Conservation (phyloP, 345 rosid species). For the Cochlearia excelsa region DNA sequence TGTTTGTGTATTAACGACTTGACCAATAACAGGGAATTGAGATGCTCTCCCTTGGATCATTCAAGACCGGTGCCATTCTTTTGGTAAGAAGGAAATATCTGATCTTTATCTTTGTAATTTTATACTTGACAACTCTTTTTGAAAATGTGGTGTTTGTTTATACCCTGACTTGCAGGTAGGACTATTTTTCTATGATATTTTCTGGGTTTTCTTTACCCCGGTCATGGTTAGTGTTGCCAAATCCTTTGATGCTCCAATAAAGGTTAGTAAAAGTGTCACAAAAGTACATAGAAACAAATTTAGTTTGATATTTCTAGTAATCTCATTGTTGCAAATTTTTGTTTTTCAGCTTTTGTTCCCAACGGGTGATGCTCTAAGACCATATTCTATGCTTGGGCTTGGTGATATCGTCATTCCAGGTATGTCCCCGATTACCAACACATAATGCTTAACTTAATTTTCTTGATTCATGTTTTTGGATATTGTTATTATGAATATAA, state of each 20-base stretch:
- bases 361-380: constrained; percentile 66
- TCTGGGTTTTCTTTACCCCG: constrained; percentile 99
- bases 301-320: neutral
- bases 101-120: constrained; percentile 5
- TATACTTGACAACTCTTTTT: neutral
- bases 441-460: neutral
- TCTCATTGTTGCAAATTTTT: constrained; percentile 8
- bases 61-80: constrained; percentile 95
- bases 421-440: constrained; percentile 29
- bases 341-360: constrained; percentile 87
- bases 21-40: constrained; percentile 74
- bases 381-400: constrained; percentile 99
- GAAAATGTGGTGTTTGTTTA: constrained; percentile 15
- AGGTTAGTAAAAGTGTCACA: constrained; percentile 53
- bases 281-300: neutral
- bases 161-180: constrained; percentile 60
- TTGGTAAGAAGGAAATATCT: constrained; percentile 52
- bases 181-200: constrained; percentile 91
- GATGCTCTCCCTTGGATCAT: constrained; percentile 98
- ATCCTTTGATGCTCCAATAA: constrained; percentile 98
- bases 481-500: neutral
- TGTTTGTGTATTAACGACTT: neutral
- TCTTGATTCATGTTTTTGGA: constrained; percentile 11
- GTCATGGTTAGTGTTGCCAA: constrained; percentile 99
- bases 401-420: constrained; percentile 99